Evolutionary conservation across 1,139 yeast genomes (phyloP).

Genomic region (Nematodospora anomalae): DNA sequence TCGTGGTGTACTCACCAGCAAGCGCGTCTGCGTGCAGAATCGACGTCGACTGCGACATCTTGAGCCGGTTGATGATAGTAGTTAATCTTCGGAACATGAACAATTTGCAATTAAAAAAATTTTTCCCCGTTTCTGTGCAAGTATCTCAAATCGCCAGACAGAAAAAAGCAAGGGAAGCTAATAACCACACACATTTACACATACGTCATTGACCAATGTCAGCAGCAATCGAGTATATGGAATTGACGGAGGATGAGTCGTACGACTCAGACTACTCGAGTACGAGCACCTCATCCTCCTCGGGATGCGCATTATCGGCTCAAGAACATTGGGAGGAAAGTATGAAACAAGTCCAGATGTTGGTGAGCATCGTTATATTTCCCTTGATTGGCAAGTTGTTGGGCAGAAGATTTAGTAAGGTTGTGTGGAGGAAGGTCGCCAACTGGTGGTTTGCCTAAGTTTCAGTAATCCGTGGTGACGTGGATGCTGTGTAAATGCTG

Average conservation of each 20-base stretch:
- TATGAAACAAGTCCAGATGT: constrained; percentile 55
- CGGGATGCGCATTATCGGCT: constrained; percentile 34
- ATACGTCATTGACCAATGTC: constrained; percentile 1
- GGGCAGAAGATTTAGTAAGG: constrained; percentile 62
- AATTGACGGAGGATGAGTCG: constrained; percentile 1
- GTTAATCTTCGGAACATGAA: constrained; percentile 9
- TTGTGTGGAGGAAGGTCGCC: constrained; percentile 36
- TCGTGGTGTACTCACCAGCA: constrained; percentile 31
- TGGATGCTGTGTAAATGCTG: too few species aligned
- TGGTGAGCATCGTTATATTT: constrained; percentile 57
- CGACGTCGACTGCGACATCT: too few species aligned
- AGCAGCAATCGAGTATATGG: neutral
- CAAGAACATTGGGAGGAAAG: constrained; percentile 85
- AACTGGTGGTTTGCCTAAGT: constrained; percentile 32
- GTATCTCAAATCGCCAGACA: too few species aligned
- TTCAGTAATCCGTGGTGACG: too few species aligned
- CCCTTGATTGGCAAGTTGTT: constrained; percentile 72
- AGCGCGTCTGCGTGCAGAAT: too few species aligned
- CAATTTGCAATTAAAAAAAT: neutral
- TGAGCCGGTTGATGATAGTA: constrained; percentile 1
- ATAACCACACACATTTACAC: too few species aligned
- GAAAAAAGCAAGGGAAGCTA: too few species aligned
- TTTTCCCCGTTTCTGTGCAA: neutral
- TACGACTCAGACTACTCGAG: constrained; percentile 14
- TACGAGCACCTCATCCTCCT: too few species aligned